Percentiles rank a stretch among this genome's conserved stretches.
Evolutionary conservation across 2,329 filamentous ascomycete species (phyloP).

Genomic region (Penicillium brasilianum): DNA sequence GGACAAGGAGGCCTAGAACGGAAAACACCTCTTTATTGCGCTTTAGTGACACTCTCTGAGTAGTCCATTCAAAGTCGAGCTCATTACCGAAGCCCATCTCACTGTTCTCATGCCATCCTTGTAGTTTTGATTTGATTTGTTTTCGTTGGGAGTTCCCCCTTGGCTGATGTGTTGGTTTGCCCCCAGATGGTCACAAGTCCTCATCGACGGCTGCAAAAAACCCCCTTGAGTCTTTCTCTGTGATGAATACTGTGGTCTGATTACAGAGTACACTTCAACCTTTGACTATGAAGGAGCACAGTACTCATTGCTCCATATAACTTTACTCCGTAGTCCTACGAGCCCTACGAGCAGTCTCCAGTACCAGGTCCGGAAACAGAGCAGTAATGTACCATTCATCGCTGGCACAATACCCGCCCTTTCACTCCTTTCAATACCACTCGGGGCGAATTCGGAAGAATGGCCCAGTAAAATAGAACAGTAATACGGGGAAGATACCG

Average conservation of each 20-base stretch:
- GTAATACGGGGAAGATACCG: slow-evolving; percentile 19
- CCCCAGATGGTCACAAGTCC: neutral
- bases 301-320: neutral
- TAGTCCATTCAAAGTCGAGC: neutral
- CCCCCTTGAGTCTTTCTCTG: neutral
- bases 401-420: slow-evolving; percentile 2
- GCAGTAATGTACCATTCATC: slow-evolving; percentile 2
- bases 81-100: neutral
- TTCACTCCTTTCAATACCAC: neutral
- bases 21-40: neutral
- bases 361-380: slow-evolving; percentile 7
- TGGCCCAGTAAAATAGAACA: neutral
- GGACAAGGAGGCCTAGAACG: neutral
- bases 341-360: neutral
- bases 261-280: neutral
- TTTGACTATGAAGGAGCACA: neutral
- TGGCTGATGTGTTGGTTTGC: neutral
- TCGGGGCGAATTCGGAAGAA: slow-evolving; percentile 6
- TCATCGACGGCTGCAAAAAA: neutral
- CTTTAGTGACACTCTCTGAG: neutral
- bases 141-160: neutral
- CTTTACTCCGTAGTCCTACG: neutral
- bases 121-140: neutral
- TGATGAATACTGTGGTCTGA: neutral
- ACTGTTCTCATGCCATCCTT: neutral